These are phyloP conservation scores for Penicillium paradoxum DNA, from an alignment of 495 filamentous ascomycete genomes.

Conservation along the genomic window DNA sequence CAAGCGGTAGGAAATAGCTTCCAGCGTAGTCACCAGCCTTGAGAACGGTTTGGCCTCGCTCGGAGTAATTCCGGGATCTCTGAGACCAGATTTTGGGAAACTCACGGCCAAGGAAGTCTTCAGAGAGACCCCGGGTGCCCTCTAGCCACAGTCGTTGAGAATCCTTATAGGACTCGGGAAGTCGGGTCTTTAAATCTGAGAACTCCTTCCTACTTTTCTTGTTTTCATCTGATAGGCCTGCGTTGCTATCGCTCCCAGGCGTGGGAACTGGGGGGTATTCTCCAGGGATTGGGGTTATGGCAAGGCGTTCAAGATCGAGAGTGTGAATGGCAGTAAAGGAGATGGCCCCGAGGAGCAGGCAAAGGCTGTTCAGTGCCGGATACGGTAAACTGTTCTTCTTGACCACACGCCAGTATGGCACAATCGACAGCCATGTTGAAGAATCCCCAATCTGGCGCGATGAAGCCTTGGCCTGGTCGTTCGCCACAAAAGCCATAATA, in stretches of 20 bases:
- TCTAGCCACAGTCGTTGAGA: constrained; percentile 43
- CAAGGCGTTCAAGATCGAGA: constrained; percentile 44
- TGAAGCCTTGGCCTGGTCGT: constrained; percentile 36
- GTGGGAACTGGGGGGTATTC: constrained; percentile 38
- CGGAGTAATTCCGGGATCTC: constrained; percentile 31
- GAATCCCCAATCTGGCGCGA: constrained; percentile 37
- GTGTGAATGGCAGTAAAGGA: constrained; percentile 44
- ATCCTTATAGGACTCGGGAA: constrained; percentile 39
- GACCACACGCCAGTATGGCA: constrained; percentile 46
- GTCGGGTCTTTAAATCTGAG: constrained; percentile 34
- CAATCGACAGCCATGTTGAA: constrained; percentile 44
- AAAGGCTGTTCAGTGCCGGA: constrained; percentile 39
- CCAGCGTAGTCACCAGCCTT: constrained; percentile 40
- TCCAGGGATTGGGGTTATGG: constrained; percentile 33
- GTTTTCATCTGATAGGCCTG: constrained; percentile 29
- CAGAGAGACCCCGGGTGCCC: constrained; percentile 39
- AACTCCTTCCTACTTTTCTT: constrained; percentile 37
- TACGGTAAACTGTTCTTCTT: constrained; percentile 34
- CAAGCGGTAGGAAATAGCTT: constrained; percentile 41
- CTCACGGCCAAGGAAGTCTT: constrained; percentile 37
- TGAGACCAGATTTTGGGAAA: constrained; percentile 47
- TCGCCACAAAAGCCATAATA: constrained; percentile 45
- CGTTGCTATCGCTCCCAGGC: constrained; percentile 34
- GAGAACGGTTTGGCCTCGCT: constrained; percentile 33
- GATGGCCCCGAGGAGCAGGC: constrained; percentile 42